Percentiles rank a stretch among this genome's conserved stretches.
phyloP scores from a whole-genome alignment of 2,329 filamentous ascomycete species.

The Hypoxylon sp. region DNA sequence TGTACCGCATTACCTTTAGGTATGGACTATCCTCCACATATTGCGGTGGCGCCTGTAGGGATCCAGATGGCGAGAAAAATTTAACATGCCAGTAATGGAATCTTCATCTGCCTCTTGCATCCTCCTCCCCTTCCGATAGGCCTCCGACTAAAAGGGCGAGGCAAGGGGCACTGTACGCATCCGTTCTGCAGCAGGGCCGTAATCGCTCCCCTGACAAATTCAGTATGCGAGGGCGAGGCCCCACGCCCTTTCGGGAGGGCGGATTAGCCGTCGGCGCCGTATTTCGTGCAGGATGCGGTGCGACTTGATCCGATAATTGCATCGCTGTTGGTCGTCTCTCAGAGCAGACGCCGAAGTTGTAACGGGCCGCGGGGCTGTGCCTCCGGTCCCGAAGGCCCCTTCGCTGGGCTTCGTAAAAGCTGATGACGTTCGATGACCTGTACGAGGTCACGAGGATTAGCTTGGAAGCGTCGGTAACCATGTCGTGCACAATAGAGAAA shows the following conservation, averaged over 20 bases:
- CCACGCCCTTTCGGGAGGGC: slow-evolving; percentile 30
- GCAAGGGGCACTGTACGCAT: slow-evolving; percentile 31
- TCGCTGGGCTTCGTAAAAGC: slow-evolving; percentile 21
- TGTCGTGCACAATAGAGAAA: slow-evolving; percentile 30
- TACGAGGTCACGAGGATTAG: slow-evolving; percentile 29
- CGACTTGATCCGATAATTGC: slow-evolving; percentile 45
- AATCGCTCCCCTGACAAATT: slow-evolving; percentile 31
- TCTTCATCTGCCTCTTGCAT: slow-evolving; percentile 12
- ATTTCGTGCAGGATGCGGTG: slow-evolving; percentile 44
- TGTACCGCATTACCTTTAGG: slow-evolving; percentile 13
- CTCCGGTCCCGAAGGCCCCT: slow-evolving; percentile 39
- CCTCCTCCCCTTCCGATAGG: slow-evolving; percentile 37
- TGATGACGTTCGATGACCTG: slow-evolving; percentile 29
- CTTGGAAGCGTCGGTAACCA: slow-evolving; percentile 21
- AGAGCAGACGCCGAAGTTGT: slow-evolving; percentile 25
- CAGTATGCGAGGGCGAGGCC: slow-evolving; percentile 21
- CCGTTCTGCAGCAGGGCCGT: slow-evolving; percentile 33
- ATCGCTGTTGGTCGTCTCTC: slow-evolving; percentile 17
- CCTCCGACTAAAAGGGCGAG: slow-evolving; percentile 23
- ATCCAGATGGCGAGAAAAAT: slow-evolving; percentile 22
- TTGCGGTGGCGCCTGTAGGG: slow-evolving; percentile 38
- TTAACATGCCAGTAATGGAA: slow-evolving; percentile 20
- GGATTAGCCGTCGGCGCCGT: slow-evolving; percentile 26
- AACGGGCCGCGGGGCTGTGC: slow-evolving; percentile 23
- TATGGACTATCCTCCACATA: slow-evolving; percentile 24